A percentile compares a stretch with the other conserved stretches of the same genome.
Evolutionary conservation across 2,329 filamentous ascomycete genomes (phyloP).

Genomic region (Plenodomus biglobosus): DNA sequence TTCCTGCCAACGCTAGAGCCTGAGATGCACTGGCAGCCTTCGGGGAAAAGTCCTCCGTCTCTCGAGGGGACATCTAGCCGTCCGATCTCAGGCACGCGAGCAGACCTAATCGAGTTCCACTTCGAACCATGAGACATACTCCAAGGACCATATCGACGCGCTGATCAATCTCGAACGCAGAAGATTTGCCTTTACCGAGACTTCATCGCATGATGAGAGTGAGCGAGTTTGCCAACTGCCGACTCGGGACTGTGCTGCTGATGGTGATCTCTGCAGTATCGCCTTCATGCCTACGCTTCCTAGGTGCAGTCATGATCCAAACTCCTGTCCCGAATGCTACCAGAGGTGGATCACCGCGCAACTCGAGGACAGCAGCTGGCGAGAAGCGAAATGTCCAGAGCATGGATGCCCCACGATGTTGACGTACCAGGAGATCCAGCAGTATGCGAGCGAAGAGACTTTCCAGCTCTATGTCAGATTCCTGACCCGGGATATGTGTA

Average conservation of each 20-base stretch:
- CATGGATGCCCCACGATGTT: slow-evolving; percentile 52
- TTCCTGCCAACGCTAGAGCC: no score
- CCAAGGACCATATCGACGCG: no score
- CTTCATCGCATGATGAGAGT: slow-evolving; percentile 5
- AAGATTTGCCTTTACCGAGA: no score
- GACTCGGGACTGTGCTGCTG: slow-evolving; percentile 25
- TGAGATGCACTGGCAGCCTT: no score
- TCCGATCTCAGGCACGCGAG: no score
- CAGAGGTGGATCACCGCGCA: slow-evolving; percentile 44
- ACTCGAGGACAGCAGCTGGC: slow-evolving; percentile 46
- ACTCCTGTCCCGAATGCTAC: slow-evolving; percentile 44
- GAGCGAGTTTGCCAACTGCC: background rate
- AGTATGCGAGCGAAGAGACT: slow-evolving; percentile 18
- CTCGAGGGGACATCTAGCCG: no score
- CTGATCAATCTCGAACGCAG: no score
- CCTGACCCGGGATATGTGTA: slow-evolving; percentile 49
- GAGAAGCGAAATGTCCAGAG: slow-evolving; percentile 54
- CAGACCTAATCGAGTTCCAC: no score
- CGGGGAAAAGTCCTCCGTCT: no score
- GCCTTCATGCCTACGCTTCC: slow-evolving; percentile 24
- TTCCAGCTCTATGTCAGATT: slow-evolving; percentile 46
- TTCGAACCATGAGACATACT: no score
- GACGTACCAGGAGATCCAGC: slow-evolving; percentile 49
- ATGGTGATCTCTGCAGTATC: slow-evolving; percentile 15
- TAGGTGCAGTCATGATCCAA: slow-evolving; percentile 38